A percentile compares a stretch with the other conserved stretches of the same genome.
These are phyloP conservation scores for Microcyclospora pomicola DNA, from an alignment of 2,329 filamentous ascomycete species.

Conservation along the genomic window DNA sequence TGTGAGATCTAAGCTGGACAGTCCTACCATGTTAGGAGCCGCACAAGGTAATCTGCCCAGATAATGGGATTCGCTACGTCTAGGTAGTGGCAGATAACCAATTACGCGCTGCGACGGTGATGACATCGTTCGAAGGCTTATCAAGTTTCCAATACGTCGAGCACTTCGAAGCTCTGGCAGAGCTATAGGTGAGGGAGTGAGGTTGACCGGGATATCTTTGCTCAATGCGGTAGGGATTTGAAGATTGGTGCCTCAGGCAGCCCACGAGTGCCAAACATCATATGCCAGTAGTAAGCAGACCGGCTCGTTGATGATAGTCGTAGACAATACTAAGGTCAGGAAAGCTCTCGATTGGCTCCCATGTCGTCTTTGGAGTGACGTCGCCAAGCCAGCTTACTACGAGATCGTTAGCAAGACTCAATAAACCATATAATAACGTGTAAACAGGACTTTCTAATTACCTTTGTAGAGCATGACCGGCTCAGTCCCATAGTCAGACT, in stretches of 20 bases:
- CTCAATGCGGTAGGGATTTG: too few relatives aligned
- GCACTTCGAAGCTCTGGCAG: too few relatives aligned
- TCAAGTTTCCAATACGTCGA: too few relatives aligned
- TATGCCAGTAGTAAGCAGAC: neutral
- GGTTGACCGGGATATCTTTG: too few relatives aligned
- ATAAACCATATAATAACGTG: slow-evolving; percentile 5
- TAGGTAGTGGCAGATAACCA: too few relatives aligned
- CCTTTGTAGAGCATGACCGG: slow-evolving; percentile 16
- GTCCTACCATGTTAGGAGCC: slow-evolving; percentile 2
- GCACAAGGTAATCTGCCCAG: neutral
- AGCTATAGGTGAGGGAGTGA: too few relatives aligned
- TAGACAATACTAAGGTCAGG: slow-evolving; percentile 7
- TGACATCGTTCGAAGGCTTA: too few relatives aligned
- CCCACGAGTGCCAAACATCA: too few relatives aligned
- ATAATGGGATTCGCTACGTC: too few relatives aligned
- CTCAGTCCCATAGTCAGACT: slow-evolving; percentile 7
- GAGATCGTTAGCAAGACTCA: neutral
- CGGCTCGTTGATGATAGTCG: slow-evolving; percentile 6
- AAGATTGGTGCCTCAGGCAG: too few relatives aligned
- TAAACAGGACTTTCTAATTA: slow-evolving; percentile 12
- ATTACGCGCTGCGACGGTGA: too few relatives aligned
- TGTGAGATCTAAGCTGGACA: neutral
- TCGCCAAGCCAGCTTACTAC: too few relatives aligned
- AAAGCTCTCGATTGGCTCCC: slow-evolving; percentile 15
- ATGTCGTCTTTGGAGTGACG: slow-evolving; percentile 2